Evolutionary conservation across 345 rosid genomes (phyloP).

Genomic region (Pistacia integerrima): DNA sequence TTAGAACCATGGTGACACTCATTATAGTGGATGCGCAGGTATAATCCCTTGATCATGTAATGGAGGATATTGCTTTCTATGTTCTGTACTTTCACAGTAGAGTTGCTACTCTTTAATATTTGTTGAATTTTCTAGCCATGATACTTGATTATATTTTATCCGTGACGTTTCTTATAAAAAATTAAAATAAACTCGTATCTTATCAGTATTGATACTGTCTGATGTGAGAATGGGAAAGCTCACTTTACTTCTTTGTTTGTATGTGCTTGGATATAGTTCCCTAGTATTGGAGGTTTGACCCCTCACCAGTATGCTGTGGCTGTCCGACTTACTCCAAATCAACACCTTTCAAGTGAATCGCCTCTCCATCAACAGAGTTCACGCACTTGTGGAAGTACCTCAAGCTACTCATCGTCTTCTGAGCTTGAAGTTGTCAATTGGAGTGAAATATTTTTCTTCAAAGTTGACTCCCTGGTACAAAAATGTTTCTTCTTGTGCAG

Average conservation of each 20-base stretch:
- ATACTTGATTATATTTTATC: background rate
- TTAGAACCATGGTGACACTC: slow-evolving; percentile 73
- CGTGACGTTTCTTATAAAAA: too few relatives aligned
- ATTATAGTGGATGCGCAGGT: slow-evolving; percentile 80
- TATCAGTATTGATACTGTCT: background rate
- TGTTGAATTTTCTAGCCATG: background rate
- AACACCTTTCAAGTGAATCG: slow-evolving; percentile 46
- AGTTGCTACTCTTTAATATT: background rate
- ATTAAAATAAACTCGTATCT: background rate
- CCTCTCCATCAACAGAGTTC: slow-evolving; percentile 73
- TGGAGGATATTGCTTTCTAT: background rate
- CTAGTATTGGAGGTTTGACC: slow-evolving; percentile 56
- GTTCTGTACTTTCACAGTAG: background rate
- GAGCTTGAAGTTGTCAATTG: slow-evolving; percentile 63
- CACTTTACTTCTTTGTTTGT: slow-evolving; percentile 24
- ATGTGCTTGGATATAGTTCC: slow-evolving; percentile 56
- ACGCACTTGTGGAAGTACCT: slow-evolving; percentile 76
- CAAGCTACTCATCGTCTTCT: slow-evolving; percentile 46
- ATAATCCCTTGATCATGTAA: slow-evolving; percentile 17
- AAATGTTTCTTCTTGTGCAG: background rate
- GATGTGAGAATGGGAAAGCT: slow-evolving; percentile 6
- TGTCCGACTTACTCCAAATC: slow-evolving; percentile 54
- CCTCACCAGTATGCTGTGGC: slow-evolving; percentile 69
- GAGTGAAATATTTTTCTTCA: slow-evolving; percentile 92
- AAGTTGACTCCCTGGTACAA: slow-evolving; percentile 72